Evolutionary conservation across 2,329 filamentous ascomycete genomes (phyloP), one percentile per base, ranked within the genome.

Genomic region (Aspergillus awamori): DNA sequence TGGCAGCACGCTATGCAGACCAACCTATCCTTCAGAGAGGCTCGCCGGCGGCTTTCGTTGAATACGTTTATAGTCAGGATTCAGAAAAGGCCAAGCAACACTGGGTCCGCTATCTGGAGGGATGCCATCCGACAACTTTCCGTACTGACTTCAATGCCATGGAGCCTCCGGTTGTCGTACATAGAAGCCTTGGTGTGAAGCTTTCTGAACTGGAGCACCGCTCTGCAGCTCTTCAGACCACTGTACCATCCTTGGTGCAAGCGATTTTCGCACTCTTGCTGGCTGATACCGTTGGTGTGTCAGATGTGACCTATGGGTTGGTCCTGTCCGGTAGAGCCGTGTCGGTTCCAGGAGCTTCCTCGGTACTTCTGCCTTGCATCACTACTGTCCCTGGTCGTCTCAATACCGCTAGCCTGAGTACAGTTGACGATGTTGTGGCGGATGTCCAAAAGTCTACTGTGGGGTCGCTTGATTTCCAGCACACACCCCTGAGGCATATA

Each of bases 361-460:
- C 67, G 0, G 72, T 78, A 10, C 62, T 76, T 5, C 64, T 73
- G 15, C 76, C 76, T 10, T 76, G 74, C 52, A 75, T 78, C 41
- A 74, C 72, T 2, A 78, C 76, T 5, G 70, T 78, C 20, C 75
- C 76, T 2, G 70, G 69, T 26, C 72, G 75, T n/a, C 67, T 77
- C 8, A 65, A 70, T 49, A 65, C 70, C 10, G 56, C 53, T 2
- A 58, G 61, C 5, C 43, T 70, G 11, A n/a, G 39, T 2, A 71
- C 67, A 0, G 62, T 73, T 17, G 59, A 58, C 8, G 69, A 74
- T 1, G 63, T 71, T 1, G 60, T 74, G 20, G 55, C 54, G 10
- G 33, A 56, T 3, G 63, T 72, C 20, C 72, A 72, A 33, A 66
- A 67, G 38, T 63, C 63, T 26, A 67, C 63, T 10, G 66, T 67